phyloP scores from a whole-genome alignment of 2,329 filamentous ascomycete genomes.

The Diplodia mutila region DNA sequence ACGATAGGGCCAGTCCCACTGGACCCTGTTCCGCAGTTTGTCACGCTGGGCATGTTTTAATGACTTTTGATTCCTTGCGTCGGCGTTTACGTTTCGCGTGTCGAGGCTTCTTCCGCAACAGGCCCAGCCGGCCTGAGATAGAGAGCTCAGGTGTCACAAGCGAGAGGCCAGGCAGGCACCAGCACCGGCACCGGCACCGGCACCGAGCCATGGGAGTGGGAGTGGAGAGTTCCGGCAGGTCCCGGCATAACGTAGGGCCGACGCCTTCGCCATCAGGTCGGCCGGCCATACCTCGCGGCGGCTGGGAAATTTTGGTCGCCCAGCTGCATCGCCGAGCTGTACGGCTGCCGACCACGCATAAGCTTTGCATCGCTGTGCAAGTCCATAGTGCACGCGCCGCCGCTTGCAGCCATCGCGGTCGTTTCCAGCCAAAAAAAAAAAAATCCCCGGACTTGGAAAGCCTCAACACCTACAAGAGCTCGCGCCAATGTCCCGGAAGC shows the following conservation, averaged over 20 bases:
- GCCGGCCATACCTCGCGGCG: background rate
- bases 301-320: conserved; percentile 6
- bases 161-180: background rate
- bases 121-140: background rate
- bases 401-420: background rate
- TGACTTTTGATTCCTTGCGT: background rate
- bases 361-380: background rate
- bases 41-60: conserved; percentile 8
- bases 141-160: background rate
- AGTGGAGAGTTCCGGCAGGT: background rate
- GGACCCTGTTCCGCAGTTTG: conserved; percentile 21
- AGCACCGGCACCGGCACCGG: too few species aligned
- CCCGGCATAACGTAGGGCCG: background rate
- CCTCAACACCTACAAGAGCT: background rate
- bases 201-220: background rate
- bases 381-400: background rate
- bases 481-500: conserved; percentile 24
- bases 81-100: conserved; percentile 14
- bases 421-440: conserved; percentile 1
- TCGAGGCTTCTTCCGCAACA: background rate
- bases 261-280: background rate
- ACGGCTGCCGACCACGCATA: background rate
- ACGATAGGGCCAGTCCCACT: conserved; percentile 7
- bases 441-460: background rate
- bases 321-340: background rate